A percentile compares a stretch with the other conserved stretches of the same genome.
These are phyloP conservation scores for Ophiostoma perfectum DNA, from an alignment of 2,329 filamentous ascomycete species.

Conservation along the genomic window DNA sequence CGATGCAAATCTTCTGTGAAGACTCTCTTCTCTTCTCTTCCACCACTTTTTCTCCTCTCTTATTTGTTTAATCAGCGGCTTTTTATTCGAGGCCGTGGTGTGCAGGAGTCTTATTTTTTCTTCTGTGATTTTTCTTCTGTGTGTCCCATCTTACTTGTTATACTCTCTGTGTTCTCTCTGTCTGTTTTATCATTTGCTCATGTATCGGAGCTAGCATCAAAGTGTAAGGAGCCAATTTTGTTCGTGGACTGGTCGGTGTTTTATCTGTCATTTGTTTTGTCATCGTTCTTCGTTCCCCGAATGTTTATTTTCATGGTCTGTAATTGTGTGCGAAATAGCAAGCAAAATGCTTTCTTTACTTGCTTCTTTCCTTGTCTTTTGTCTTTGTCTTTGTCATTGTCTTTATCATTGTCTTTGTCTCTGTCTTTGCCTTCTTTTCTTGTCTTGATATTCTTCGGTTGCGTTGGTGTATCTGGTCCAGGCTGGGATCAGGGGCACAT, in stretches of 20 bases:
- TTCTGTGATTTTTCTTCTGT: neutral
- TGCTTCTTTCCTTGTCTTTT: neutral
- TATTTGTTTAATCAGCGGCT: conserved; percentile 12
- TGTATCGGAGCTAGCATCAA: neutral
- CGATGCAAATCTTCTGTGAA: too few species aligned
- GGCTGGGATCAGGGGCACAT: neutral
- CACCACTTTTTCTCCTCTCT: neutral
- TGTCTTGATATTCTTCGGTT: too few species aligned
- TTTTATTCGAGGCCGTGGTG: conserved; percentile 11
- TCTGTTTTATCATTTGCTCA: neutral
- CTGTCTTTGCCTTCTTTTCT: neutral
- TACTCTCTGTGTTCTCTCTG: neutral
- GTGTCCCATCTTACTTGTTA: too few species aligned
- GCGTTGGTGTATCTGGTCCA: neutral
- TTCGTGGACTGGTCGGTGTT: neutral
- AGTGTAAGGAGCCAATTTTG: neutral
- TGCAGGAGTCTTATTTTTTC: conserved; percentile 3
- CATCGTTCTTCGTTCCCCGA: neutral
- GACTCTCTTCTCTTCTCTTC: neutral
- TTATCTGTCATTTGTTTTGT: neutral
- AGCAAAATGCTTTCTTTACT: too few species aligned
- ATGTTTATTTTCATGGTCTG: neutral
- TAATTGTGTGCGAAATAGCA: too few species aligned
- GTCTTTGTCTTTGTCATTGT: too few species aligned
- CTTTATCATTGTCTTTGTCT: neutral